Evolutionary conservation across 345 rosid species (phyloP), one percentile per base, ranked within the genome.

Genomic region (Hibiscus mutabilis): DNA sequence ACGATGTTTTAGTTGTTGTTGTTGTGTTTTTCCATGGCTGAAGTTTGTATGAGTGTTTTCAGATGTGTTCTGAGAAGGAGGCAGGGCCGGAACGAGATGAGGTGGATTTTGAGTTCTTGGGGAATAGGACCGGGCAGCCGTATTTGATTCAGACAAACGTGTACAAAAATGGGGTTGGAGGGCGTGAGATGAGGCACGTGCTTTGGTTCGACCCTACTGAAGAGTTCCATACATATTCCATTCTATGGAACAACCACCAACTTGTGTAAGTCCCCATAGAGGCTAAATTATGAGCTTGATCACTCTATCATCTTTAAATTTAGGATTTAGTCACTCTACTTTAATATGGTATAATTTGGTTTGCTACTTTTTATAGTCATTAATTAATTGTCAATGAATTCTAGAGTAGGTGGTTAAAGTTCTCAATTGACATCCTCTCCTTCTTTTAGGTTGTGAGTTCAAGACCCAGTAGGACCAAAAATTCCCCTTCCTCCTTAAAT

Each of bases 141-240:
- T 95, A 92, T 69, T 66, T 95, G 60, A 84, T 95, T 31, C 99
- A 95, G 69, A 95, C 99, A 64, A 95, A 95, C 75, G 84, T 95
- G 33, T 95, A 80, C 79, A 95, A 95, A 74, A 88, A 90, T 57
- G 99, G 99, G n/a, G 86, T 85, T 25, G 99, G 99, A 1, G 60
- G 66, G 31, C 86, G 99, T 5, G 99, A 94, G 82, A 94, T 94
- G 98, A 80, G 97, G 69, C 97, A 94, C 84, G 60, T 79, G 66
- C 96, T 94, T 10, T 94, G 99, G 97, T 95, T 95, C 78, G 99
- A 95, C 69, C 97, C 97, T 12, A 95, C 99, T 8, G 83, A 80
- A 74, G 99, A 90, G 0, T 92, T 72, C 72, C 99, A 95, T 71
- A 49, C 86, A 19, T 95, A 95, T 68, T 90, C 97, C 49, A 65